Evolutionary conservation across 2,329 filamentous ascomycete genomes (phyloP), one percentile per base, ranked within the genome.

Genomic region (Gaeumannomyces sp.): DNA sequence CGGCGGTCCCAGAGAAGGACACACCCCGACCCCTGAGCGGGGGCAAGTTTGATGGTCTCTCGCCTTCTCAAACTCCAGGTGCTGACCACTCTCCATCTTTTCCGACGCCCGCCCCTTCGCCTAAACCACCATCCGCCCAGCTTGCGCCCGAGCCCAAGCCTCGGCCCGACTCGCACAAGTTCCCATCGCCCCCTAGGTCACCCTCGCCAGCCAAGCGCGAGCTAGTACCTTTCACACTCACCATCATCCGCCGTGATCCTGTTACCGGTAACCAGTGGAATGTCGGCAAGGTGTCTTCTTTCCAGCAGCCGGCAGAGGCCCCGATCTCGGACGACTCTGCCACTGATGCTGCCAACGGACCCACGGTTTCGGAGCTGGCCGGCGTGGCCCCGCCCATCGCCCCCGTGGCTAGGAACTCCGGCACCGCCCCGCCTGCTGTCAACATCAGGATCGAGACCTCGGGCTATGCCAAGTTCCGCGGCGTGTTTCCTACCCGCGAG

Each of bases 211-310:
- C 68, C 29, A 78, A 76, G 63, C 71, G 68, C 28, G 38, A 61
- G 8, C 74, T 77, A 60, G 74, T 76, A 0, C 79, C 83, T 0
- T 86, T 85, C 67, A 81, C 79, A 2, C 76, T 87, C 19, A 88
- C 86, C 0, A 75, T 93, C 19, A 92, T 93, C 70, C 87, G 90
- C n/a, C 85, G 90, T 68, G 88, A 93, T 72, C 89, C 89, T 1
- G 80, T 83, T 28, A 85, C 87, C 11, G 86, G 86, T 10, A 81
- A 81, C 64, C 90, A 93, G 73, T 92, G 89, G 89, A 93, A 93
- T 71, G 83, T 93, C 16, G 90, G 87, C 28, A 86, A 81, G 64
- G 82, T 92, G 61, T 82, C 81, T 2, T 85, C 83, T 0, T 80
- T 80, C 66, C 81, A 85, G 67, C 73, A 38, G 2, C 22, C 45